Evolutionary conservation across 257 asterid genomes (phyloP).

Genomic region (Solanum tacnaense): DNA sequence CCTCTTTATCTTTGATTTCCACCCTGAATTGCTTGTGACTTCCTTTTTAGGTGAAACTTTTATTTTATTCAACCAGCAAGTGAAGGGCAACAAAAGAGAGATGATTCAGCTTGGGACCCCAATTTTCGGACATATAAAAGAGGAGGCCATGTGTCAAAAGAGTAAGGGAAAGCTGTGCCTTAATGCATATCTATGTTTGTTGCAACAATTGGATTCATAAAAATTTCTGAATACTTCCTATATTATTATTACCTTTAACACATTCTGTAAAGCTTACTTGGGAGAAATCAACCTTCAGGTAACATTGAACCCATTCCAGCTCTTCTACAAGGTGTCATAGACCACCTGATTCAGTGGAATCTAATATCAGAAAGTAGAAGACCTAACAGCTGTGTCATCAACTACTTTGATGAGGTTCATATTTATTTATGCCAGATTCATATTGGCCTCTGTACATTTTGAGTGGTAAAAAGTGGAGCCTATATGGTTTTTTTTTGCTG

Average conservation of each 20-base stretch:
- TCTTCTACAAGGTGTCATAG: slow-evolving; percentile 55
- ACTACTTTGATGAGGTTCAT: slow-evolving; percentile 84
- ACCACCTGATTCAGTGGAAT: slow-evolving; percentile 88
- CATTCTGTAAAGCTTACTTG: neutral
- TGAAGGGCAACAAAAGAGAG: slow-evolving; percentile 93
- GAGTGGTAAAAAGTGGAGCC: neutral
- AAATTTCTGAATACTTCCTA: neutral
- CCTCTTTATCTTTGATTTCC: neutral
- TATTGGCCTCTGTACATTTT: neutral
- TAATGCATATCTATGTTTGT: neutral
- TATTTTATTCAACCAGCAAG: slow-evolving; percentile 77
- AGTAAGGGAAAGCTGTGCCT: slow-evolving; percentile 26
- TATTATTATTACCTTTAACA: neutral
- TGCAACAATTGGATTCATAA: neutral
- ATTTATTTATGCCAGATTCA: neutral
- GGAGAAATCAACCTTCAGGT: slow-evolving; percentile 23
- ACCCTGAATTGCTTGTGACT: neutral
- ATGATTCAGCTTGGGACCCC: slow-evolving; percentile 91
- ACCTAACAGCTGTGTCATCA: slow-evolving; percentile 92
- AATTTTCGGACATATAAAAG: slow-evolving; percentile 61
- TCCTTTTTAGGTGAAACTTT: slow-evolving; percentile 73
- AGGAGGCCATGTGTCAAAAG: slow-evolving; percentile 40
- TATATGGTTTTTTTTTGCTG: neutral
- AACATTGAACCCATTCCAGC: slow-evolving; percentile 85
- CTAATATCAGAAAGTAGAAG: slow-evolving; percentile 60